Evolutionary conservation across 192 early-diverging fungal species (phyloP).

Genomic region (Umbelopsis ramanniana): DNA sequence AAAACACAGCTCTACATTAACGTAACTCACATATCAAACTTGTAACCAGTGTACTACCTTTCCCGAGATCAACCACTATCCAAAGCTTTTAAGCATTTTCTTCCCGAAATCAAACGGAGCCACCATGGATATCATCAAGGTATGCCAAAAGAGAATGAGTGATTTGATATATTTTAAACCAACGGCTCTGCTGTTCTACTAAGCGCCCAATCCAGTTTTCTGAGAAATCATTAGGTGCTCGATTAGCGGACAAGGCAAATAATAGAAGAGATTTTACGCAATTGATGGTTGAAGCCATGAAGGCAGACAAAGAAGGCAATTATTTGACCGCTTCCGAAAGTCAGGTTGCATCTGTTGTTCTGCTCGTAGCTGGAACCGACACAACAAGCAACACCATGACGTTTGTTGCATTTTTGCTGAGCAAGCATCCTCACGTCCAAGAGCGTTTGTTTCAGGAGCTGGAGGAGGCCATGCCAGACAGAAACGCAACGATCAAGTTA

Average conservation of each 20-base stretch:
- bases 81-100: neutral
- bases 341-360: slow-evolving; percentile 6
- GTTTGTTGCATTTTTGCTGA: slow-evolving; percentile 7
- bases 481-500: neutral
- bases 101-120: neutral
- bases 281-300: neutral
- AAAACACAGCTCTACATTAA: neutral
- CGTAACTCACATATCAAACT: neutral
- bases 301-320: neutral
- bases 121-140: neutral
- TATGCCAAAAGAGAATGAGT: neutral
- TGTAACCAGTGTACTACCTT: neutral
- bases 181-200: neutral
- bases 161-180: no score
- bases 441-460: slow-evolving; percentile 25
- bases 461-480: neutral
- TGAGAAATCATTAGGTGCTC: neutral
- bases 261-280: neutral
- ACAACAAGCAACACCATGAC: slow-evolving; percentile 29
- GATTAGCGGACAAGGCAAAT: neutral
- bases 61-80: neutral
- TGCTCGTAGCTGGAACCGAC: slow-evolving; percentile 30
- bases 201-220: neutral
- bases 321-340: slow-evolving; percentile 13
- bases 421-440: slow-evolving; percentile 15